Conservation (phyloP, 176 grass and related monocot species). For the Pontederia paniculata region DNA sequence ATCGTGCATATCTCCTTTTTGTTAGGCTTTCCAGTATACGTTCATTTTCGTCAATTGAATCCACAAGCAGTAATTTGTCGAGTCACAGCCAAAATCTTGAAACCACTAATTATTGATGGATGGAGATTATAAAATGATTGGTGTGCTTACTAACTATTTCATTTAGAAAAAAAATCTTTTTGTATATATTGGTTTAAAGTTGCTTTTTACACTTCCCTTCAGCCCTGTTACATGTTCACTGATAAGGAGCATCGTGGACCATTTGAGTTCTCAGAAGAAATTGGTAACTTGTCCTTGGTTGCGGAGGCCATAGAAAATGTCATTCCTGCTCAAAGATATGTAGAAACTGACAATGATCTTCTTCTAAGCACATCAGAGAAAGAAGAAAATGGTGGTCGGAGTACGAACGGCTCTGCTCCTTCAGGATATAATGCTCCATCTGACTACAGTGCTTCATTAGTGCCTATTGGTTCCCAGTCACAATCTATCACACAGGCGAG, state of each 20-base stretch:
- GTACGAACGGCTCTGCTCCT: conserved; percentile 41
- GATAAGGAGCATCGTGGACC: conserved; percentile 95
- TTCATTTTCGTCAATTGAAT: no score
- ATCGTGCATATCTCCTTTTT: no score
- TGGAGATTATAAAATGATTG: no score
- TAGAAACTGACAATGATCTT: conserved; percentile 97
- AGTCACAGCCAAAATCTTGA: no score
- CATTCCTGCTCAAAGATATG: conserved; percentile 52
- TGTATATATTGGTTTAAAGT: no score
- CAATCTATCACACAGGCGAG: conserved; percentile 24
- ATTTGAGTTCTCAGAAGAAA: conserved; percentile 89
- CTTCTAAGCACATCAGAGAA: conserved; percentile 91
- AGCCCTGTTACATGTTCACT: conserved; percentile 98
- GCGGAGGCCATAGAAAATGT: conserved; percentile 43
- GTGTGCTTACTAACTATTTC: no score
- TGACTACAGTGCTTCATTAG: conserved; percentile 27
- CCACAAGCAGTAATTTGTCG: no score
- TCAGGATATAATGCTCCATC: conserved; percentile 86
- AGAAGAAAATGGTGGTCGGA: conserved; percentile 56
- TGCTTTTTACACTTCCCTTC: not conserved
- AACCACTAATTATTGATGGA: no score
- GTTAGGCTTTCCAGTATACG: no score
- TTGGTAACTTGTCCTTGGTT: conserved; percentile 54
- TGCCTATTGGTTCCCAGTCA: conserved; percentile 43
- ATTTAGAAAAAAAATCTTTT: no score